Base-by-base conservation (phyloP, 495 filamentous ascomycete genomes). In the Neurospora hispaniola region DNA sequence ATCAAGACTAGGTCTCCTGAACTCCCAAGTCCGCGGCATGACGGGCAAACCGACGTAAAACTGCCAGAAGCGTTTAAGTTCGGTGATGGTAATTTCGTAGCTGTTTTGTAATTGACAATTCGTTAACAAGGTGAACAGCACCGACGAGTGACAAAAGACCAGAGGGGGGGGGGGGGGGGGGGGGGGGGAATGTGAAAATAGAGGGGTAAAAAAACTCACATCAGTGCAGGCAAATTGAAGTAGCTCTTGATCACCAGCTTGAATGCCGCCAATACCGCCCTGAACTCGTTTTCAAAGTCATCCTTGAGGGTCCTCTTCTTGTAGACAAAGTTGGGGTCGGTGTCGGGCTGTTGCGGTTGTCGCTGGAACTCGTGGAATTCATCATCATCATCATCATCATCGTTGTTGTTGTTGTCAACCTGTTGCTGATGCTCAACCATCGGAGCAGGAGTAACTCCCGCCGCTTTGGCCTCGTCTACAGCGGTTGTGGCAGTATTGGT, bases 1-100 rank as follows among this genome's bases (percentile, higher is more conserved):
- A 75, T 93, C 89, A 69, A 83, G 79, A 66, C 77, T 82, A 38
- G 90, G 87, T 42, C 83, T 74, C 74, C 85, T 78, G 42, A 94
- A 80, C 71, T 84, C 82, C 92, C 93, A 97, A 12, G 81, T 83
- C 74, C 93, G 85, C 6, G 90, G 90, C 66, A 82, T 82, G 20
- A 94, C 88, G 9, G 93, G 91, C 71, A 93, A 79, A 39, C 94
- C 94, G n/a, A 97, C 82, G 83, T 90, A 97, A 77, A 84, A 92
- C 69, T 90, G 86, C 88, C 90, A 95, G 20, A 92, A 74, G 48
- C 94, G 86, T 66, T 78, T 79, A 5, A 86, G 59, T 79, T 97
- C 93, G 0, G 85, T 76, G 4, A 88, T 73, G 11, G 84, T 38
- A 69, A 97, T 91, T 39, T 87, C 79, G 74, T 83, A 88, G 12